A percentile compares a stretch with the other conserved stretches of the same genome.
Evolutionary conservation across 352 stramenopile species (phyloP).

Genomic region (Phytophthora quininea): DNA sequence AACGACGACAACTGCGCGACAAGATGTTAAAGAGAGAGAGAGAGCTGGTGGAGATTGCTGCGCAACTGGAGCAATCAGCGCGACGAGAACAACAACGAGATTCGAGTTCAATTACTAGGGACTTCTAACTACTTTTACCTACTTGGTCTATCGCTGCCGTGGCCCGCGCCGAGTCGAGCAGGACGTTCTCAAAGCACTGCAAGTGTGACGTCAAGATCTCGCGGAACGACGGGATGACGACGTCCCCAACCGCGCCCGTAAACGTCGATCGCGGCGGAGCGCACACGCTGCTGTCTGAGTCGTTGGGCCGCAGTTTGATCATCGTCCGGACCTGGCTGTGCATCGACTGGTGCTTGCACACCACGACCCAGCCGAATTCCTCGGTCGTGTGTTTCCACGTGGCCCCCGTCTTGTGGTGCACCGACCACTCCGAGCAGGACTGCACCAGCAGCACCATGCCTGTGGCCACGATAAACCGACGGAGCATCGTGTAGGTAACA

Average conservation of each 20-base stretch:
- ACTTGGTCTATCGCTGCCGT: background rate
- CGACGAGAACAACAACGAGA: no score
- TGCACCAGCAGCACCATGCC: slow-evolving; percentile 19
- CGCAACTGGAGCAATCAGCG: no score
- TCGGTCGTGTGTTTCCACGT: slow-evolving; percentile 17
- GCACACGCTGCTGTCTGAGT: background rate
- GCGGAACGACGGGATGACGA: slow-evolving; percentile 33
- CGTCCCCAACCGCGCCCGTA: slow-evolving; percentile 17
- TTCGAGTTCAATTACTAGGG: no score
- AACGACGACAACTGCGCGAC: no score
- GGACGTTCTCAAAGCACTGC: slow-evolving; percentile 30
- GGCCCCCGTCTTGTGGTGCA: slow-evolving; percentile 1
- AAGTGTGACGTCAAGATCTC: slow-evolving; percentile 27
- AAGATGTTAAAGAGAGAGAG: background rate
- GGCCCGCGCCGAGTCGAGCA: slow-evolving; percentile 21
- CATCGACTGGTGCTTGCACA: background rate
- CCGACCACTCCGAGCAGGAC: slow-evolving; percentile 19
- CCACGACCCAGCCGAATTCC: slow-evolving; percentile 16
- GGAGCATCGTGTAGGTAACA: slow-evolving; percentile 13
- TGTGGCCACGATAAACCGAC: slow-evolving; percentile 5
- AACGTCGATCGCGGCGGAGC: slow-evolving; percentile 2
- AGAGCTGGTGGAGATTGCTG: no score
- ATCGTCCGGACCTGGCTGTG: slow-evolving; percentile 13
- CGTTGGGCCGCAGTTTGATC: slow-evolving; percentile 20
- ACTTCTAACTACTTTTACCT: no score